Conservation (phyloP, 2,329 filamentous ascomycete genomes). For the Paradendryphiella salina region DNA sequence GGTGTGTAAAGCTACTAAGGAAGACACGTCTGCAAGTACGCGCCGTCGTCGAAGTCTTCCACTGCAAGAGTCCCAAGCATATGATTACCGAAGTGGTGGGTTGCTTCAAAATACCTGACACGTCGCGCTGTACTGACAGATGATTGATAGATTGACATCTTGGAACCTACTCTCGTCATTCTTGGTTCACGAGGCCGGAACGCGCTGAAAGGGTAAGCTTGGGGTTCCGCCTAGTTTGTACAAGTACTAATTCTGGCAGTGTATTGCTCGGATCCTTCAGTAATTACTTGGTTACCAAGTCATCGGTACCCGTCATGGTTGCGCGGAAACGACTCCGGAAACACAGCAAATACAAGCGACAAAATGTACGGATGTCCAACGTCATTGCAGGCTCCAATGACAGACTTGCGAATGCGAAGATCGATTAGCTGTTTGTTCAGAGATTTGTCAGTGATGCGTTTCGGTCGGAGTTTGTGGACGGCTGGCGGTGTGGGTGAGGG, state of each 20-base stretch:
- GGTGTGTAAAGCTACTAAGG: conserved; percentile 80
- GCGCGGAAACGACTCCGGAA: conserved; percentile 87
- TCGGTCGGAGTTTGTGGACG: conserved; percentile 21
- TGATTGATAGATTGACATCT: conserved; percentile 71
- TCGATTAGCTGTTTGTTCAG: conserved; percentile 59
- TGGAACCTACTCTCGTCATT: conserved; percentile 89
- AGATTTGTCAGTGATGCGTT: conserved; percentile 41
- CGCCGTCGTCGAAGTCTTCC: conserved; percentile 92
- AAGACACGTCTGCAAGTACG: conserved; percentile 92
- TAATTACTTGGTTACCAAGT: conserved; percentile 96
- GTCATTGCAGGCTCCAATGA: conserved; percentile 73
- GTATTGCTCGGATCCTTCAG: conserved; percentile 95
- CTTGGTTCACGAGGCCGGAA: conserved; percentile 89
- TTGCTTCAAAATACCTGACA: conserved; percentile 24
- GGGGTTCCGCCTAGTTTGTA: conserved; percentile 8
- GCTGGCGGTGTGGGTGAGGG: conserved; percentile 9
- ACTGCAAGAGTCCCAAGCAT: conserved; percentile 97
- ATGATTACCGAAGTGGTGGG: conserved; percentile 86
- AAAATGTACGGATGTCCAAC: conserved; percentile 74
- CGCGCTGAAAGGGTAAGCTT: conserved; percentile 82
- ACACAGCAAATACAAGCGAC: conserved; percentile 77
- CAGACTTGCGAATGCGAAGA: conserved; percentile 71
- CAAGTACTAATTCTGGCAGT: conserved; percentile 53
- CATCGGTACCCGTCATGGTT: conserved; percentile 96
- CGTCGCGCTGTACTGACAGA: conserved; percentile 29